Base-by-base conservation (phyloP, 192 early-diverging fungal species). In the Backusella morwellensis region DNA sequence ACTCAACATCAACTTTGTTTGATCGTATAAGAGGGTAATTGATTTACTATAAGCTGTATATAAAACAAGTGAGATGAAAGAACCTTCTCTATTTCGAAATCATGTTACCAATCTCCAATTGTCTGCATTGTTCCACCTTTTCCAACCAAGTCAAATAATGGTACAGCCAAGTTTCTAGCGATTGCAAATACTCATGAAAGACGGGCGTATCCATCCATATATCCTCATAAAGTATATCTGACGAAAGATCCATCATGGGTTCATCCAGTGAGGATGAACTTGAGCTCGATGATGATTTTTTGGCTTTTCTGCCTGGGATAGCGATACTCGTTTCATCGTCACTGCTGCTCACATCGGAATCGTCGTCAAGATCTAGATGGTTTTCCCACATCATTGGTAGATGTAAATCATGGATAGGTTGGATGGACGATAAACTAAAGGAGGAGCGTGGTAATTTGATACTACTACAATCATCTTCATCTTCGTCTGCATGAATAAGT, bases 121-220 rank as follows among this genome's bases (percentile, higher is more conserved):
- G 74, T 67, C 74, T 63, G 17, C 74, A 75, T 68, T 66, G 74
- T 35, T 75, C 74, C 23, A 75, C 44, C 29, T 42, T 75, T 44
- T 75, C 74, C 29, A 75, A n/a, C 74, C 74, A 75, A 32, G 26
- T 29, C 29, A 75, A 44, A 42, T 68, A 75, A n/a, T 68, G 56
- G 21, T 66, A 44, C 6, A 75, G 38, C 59, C 74, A 63, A 17
- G 59, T 75, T 42, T 75, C 74, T 47, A 75, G 23, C 9, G 32
- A 41, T 36, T 66, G 35, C 4, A 75, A n/a, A 40, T 75, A 66
- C 9, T 75, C 59, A 34, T 75, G 74, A 34, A 68, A 75, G 9
- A 44, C 36, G 6, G 74, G 74, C 1, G 74, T 68, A 66, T 75
- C 74, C 23, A 66, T 75, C 74, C 74, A 75, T 19, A 75, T 47